Conservation (phyloP, 192 early-diverging fungal species). For the Pilobolus umbonatus region DNA sequence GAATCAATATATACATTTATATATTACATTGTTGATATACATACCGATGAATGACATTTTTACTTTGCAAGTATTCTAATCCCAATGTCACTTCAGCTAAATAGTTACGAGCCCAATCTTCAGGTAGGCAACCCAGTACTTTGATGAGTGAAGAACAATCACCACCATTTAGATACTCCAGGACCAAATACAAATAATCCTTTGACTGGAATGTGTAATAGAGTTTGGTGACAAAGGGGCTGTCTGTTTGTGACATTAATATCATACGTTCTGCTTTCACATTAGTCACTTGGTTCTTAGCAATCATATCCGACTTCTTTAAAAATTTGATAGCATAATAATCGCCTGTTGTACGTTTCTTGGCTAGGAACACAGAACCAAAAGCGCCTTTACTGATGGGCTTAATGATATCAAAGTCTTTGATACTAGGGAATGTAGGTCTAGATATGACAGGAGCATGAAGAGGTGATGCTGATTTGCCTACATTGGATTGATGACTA, state of each 20-base stretch:
- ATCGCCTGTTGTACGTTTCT: conserved; percentile 80
- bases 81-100: conserved; percentile 84
- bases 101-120: conserved; percentile 84
- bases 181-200: conserved; percentile 81
- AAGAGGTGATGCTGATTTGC: conserved; percentile 22
- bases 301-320: conserved; percentile 84
- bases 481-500: conserved; percentile 4
- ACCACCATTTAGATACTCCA: conserved; percentile 88
- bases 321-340: conserved; percentile 88
- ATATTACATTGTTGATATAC: neutral
- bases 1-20: neutral
- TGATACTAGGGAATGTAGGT: conserved; percentile 70
- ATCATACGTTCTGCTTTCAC: conserved; percentile 87
- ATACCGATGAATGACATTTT: conserved; percentile 80
- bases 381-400: conserved; percentile 89
- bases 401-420: conserved; percentile 90
- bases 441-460: conserved; percentile 28
- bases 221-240: conserved; percentile 77
- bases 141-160: conserved; percentile 84
- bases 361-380: conserved; percentile 82
- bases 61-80: conserved; percentile 74
- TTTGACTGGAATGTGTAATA: conserved; percentile 82
- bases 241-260: conserved; percentile 76
- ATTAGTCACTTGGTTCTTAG: conserved; percentile 89
- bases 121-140: conserved; percentile 61